These are phyloP conservation scores for Suillus sp. DNA, from an alignment of 768 basidiomycete species.

Conservation along the genomic window DNA sequence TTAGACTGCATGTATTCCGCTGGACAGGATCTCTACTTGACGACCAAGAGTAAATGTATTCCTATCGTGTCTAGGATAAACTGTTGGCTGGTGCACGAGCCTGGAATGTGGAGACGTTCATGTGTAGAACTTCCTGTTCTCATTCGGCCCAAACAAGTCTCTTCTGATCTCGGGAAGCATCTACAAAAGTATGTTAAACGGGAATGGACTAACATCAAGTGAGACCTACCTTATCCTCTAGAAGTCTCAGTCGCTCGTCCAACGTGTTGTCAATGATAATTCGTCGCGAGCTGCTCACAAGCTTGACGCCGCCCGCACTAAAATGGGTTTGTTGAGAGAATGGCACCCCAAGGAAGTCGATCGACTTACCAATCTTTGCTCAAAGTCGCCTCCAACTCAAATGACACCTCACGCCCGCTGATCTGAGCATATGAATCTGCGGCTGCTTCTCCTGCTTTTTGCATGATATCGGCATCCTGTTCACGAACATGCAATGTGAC, in stretches of 20 bases:
- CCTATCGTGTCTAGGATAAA: not conserved
- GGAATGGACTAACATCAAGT: not conserved
- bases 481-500: constrained; percentile 69
- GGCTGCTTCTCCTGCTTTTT: constrained; percentile 68
- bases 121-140: constrained; percentile 91
- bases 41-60: not conserved
- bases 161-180: constrained; percentile 95
- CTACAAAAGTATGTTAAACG: constrained; percentile 41
- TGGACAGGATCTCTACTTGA: not conserved
- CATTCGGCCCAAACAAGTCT: constrained; percentile 87
- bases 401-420: constrained; percentile 65
- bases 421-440: constrained; percentile 70
- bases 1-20: not conserved
- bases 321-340: not conserved
- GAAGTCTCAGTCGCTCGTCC: constrained; percentile 83
- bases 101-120: constrained; percentile 28
- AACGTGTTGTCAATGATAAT: constrained; percentile 95
- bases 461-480: constrained; percentile 61
- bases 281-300: constrained; percentile 68
- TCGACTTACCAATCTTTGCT: constrained; percentile 64
- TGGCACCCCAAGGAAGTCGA: not conserved
- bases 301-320: constrained; percentile 85
- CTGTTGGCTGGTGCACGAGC: not conserved
- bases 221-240: constrained; percentile 83
- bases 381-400: constrained; percentile 63